Base-by-base conservation (phyloP, 257 asterid genomes). In the Avicennia marina region DNA sequence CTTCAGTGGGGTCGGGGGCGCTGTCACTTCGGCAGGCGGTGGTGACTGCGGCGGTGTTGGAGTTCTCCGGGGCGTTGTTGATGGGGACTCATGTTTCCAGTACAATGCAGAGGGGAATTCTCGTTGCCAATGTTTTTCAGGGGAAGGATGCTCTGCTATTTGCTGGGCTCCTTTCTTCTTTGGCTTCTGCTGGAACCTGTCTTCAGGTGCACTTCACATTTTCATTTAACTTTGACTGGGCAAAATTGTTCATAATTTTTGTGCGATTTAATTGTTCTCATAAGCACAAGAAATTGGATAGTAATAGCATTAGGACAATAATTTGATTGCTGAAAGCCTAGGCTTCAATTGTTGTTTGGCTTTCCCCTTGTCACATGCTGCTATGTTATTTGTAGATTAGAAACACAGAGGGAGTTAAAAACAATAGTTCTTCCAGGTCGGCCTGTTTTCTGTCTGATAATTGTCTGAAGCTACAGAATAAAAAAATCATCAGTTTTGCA, bases 101-200 rank as follows among this genome's bases (percentile, higher is more conserved):
- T 63, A 90, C 98, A 53, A 90, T 90, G 98, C 98, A 90, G 93
- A 90, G 85, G 67, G 98, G 98, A 40, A 90, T 90, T 65, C 86
- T 87, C 24, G 94, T 95, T 88, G 1, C 85, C 4, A 66, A 56
- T 70, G 98, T 90, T 44, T 90, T 90, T 56, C 87, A 80, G 62
- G 96, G 98, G 78, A 90, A 83, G 66, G 87, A 82, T 58, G 77
- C 74, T 71, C 48, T 90, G 85, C 96, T 90, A 25, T 90, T 90
- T 53, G 95, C 98, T 20, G 98, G 98, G 3, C 72, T 90, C 45
- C 72, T 90, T 2, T 81, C 94, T 72, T 83, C 95, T 48, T 73
- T 90, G 74, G 96, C 98, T 67, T 96, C 98, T 50, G 96, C 98
- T 64, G 98, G 98, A 7, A 90, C 96, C 70, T 90, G 98, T 96